Base-by-base conservation (phyloP, 345 rosid genomes). In the Lumnitzera racemosa region DNA sequence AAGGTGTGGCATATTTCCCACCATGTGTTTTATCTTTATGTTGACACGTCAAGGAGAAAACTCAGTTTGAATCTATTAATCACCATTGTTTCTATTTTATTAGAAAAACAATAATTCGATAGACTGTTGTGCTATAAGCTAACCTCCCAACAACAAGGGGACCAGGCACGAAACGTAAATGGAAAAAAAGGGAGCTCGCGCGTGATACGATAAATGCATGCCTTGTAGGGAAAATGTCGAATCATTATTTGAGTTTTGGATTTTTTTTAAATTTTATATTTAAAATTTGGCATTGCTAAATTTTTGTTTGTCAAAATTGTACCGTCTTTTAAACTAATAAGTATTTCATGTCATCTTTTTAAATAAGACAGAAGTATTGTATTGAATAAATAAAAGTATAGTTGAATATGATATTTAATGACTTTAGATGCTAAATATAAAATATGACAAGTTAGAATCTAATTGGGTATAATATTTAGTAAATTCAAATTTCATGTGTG, bases 1-100 rank as follows among this genome's bases (percentile, higher is more conserved):
- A 75, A 79, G 78, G 54, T 36, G 67, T 62, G 72, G 83, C 69
- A 15, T 36, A 58, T 70, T 59, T 4, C 16, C 50, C 31, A 55
- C 70, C 75, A 64, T 46, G 56, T 74, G 78, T 65, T 61, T 41
- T 46, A 20, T 58, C 17, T 29, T 9, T 14, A 48, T 4, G 49
- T 58, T 50, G 62, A 77, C 73, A 72, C 62, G 56, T 69, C 41
- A n/a, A 31, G 29, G 3, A 14, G 41, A 52, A 12, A 56, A 3
- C 3, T 53, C 24, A 12, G 24, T 12, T 20, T 5, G 49, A 47
- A 24, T 8, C 12, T 9, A 50, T 29, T 27, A 24, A 13, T 60
- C 17, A 24, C 16, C 41, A 61, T 20, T 49, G 53, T 14, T 55
- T 66, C 13, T 58, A 53, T 11, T 3, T 61, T 65, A 29, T 68